Evolutionary conservation across 1,284 basidiomycete species (phyloP).

Genomic region (Tilletia indica): DNA sequence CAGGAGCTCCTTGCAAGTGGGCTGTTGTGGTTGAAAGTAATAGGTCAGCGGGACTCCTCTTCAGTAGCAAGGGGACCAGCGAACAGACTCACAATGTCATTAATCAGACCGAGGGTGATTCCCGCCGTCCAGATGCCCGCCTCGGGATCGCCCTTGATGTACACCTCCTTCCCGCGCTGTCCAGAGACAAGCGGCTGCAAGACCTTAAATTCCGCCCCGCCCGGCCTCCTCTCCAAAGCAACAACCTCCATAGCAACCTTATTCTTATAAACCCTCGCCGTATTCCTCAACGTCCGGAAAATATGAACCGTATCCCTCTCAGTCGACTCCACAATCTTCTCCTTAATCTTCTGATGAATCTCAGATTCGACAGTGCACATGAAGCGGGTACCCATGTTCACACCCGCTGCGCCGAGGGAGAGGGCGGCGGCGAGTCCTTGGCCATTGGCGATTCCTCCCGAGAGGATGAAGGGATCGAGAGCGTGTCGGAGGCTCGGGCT

Average conservation of each 20-base stretch:
- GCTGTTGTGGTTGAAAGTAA: slow-evolving; percentile 49
- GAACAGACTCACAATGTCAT: slow-evolving; percentile 64
- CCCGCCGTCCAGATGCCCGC: slow-evolving; percentile 84
- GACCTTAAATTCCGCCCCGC: slow-evolving; percentile 84
- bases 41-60: background rate
- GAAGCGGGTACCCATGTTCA: slow-evolving; percentile 82
- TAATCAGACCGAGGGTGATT: slow-evolving; percentile 76
- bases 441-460: slow-evolving; percentile 65
- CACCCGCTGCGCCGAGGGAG: slow-evolving; percentile 79
- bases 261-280: slow-evolving; percentile 85
- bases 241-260: slow-evolving; percentile 77
- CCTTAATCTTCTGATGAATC: slow-evolving; percentile 86
- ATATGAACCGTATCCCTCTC: slow-evolving; percentile 82
- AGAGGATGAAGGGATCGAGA: slow-evolving; percentile 81
- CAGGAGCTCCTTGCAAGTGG: slow-evolving; percentile 76
- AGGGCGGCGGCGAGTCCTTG: slow-evolving; percentile 79
- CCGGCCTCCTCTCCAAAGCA: slow-evolving; percentile 72
- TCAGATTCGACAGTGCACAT: slow-evolving; percentile 71
- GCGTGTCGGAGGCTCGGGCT: slow-evolving; percentile 80
- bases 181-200: slow-evolving; percentile 77
- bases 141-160: slow-evolving; percentile 79
- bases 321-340: slow-evolving; percentile 76
- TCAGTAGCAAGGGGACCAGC: background rate
- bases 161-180: slow-evolving; percentile 72
- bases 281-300: slow-evolving; percentile 77